Evolutionary conservation across 371 early-diverging fungal species (phyloP).

Genomic region (Nosema muscidifuracis): DNA sequence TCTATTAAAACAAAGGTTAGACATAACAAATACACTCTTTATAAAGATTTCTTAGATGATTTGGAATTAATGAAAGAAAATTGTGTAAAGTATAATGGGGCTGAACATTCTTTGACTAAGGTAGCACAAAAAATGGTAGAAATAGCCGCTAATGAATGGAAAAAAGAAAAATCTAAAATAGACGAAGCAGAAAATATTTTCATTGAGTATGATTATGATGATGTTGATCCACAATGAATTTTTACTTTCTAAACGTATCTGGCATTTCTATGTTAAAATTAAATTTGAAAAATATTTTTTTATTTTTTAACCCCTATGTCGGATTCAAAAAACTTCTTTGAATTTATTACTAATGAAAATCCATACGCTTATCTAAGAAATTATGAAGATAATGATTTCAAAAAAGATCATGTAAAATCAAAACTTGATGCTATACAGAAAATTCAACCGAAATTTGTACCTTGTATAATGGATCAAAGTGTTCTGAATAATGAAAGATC

Average conservation of each 20-base stretch:
- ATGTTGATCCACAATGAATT: slow-evolving; percentile 1
- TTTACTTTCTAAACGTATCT: neutral
- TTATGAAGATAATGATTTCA: slow-evolving; percentile 27
- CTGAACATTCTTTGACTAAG: slow-evolving; percentile 61
- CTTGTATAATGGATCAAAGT: slow-evolving; percentile 18
- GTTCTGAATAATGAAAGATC: slow-evolving; percentile 32
- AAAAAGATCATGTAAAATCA: slow-evolving; percentile 20
- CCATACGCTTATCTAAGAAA: slow-evolving; percentile 45
- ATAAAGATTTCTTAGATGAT: slow-evolving; percentile 57
- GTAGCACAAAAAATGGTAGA: slow-evolving; percentile 57
- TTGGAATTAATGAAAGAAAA: slow-evolving; percentile 60
- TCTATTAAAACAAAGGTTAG: slow-evolving; percentile 61
- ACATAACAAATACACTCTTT: slow-evolving; percentile 52
- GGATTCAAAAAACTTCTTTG: slow-evolving; percentile 30
- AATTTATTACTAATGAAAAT: slow-evolving; percentile 54
- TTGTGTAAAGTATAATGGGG: slow-evolving; percentile 63
- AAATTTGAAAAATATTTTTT: too few relatives aligned
- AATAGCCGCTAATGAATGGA: neutral
- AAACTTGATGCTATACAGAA: slow-evolving; percentile 40
- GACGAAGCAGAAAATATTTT: slow-evolving; percentile 32
- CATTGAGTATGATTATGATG: slow-evolving; percentile 12
- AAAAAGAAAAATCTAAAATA: slow-evolving; percentile 15
- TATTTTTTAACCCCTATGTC: slow-evolving; percentile 12
- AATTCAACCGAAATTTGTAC: slow-evolving; percentile 46
- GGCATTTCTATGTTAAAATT: too few relatives aligned